phyloP scores from a whole-genome alignment of 179 eudicot genomes.

The Heliamphora pulchella region DNA sequence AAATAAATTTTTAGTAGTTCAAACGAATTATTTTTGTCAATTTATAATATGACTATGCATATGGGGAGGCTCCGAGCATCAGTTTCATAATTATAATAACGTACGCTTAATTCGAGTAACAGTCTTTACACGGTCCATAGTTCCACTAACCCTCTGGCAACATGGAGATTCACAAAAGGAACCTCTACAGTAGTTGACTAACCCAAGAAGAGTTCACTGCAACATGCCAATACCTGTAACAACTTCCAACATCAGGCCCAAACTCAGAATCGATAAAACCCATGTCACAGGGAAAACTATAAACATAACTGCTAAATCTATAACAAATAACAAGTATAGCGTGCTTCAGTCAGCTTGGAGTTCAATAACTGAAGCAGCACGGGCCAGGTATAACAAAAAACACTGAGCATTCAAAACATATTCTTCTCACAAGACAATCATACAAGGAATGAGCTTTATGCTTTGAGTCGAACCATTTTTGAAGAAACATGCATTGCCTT shows the following conservation, averaged over 20 bases:
- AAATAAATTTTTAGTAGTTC: background rate
- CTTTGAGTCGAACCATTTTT: background rate
- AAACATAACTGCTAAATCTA: background rate
- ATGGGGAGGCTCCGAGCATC: background rate
- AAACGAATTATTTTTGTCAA: background rate
- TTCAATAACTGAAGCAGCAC: background rate
- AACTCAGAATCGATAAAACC: background rate
- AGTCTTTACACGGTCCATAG: conserved; percentile 47
- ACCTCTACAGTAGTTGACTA: background rate
- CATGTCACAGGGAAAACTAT: background rate
- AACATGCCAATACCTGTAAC: conserved; percentile 12
- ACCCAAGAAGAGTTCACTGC: conserved; percentile 7
- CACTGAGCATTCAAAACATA: background rate
- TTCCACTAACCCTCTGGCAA: conserved; percentile 59
- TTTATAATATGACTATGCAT: background rate
- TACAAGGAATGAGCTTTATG: background rate
- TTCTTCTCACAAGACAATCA: background rate
- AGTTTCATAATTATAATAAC: background rate
- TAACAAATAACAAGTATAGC: background rate
- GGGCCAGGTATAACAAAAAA: background rate
- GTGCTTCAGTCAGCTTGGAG: background rate
- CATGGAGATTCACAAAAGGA: conserved; percentile 32
- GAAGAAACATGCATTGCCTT: background rate
- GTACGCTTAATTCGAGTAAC: conserved; percentile 45
- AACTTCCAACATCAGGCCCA: background rate